phyloP scores from a whole-genome alignment of 345 rosid genomes.

The Limnanthes douglasii region DNA sequence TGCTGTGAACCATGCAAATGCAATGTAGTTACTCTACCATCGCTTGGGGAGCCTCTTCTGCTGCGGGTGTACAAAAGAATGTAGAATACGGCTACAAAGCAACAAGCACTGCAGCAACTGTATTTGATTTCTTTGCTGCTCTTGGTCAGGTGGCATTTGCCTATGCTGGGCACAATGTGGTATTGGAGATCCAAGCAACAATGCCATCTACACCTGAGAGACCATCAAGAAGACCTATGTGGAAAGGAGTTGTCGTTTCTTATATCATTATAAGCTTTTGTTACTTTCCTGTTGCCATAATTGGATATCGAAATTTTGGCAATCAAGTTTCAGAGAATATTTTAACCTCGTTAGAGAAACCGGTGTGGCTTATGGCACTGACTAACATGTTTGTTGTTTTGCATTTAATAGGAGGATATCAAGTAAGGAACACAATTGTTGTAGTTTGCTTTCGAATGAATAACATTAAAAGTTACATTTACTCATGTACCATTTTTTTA shows the following conservation, averaged over 20 bases:
- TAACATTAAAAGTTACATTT: too few species aligned
- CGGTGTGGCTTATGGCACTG: slow-evolving; percentile 49
- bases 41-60: slow-evolving; percentile 48
- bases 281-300: slow-evolving; percentile 61
- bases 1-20: neutral
- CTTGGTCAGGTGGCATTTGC: slow-evolving; percentile 66
- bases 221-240: slow-evolving; percentile 67
- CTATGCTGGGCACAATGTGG: slow-evolving; percentile 74
- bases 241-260: slow-evolving; percentile 60
- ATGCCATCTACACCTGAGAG: slow-evolving; percentile 66
- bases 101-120: slow-evolving; percentile 19
- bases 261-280: slow-evolving; percentile 58
- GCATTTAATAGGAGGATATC: slow-evolving; percentile 75
- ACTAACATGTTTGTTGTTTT: slow-evolving; percentile 70
- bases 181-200: slow-evolving; percentile 70
- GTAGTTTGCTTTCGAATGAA: too few species aligned
- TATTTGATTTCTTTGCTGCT: slow-evolving; percentile 46
- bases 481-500: neutral
- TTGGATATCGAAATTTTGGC: slow-evolving; percentile 51
- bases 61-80: slow-evolving; percentile 34
- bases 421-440: too few species aligned
- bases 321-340: slow-evolving; percentile 40
- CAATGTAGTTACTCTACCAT: slow-evolving; percentile 54
- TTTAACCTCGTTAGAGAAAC: slow-evolving; percentile 39
- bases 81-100: slow-evolving; percentile 39